A percentile compares a stretch with the other conserved stretches of the same genome.
These are phyloP conservation scores for Phytophthora tentaculata DNA, from an alignment of 352 stramenopile species.

Conservation along the genomic window DNA sequence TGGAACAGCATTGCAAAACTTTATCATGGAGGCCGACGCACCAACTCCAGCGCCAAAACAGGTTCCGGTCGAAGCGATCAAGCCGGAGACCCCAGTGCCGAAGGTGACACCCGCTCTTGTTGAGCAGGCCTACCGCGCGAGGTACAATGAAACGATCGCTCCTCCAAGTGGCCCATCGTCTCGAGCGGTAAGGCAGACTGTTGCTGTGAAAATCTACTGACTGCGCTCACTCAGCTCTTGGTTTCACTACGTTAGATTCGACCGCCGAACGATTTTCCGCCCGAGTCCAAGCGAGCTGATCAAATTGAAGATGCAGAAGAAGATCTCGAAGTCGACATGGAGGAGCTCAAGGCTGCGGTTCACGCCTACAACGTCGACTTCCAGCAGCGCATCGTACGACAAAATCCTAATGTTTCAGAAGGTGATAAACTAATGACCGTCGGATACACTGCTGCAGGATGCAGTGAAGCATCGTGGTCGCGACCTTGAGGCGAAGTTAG, in stretches of 20 bases:
- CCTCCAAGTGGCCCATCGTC: slow-evolving; percentile 45
- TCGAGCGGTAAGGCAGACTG: slow-evolving; percentile 37
- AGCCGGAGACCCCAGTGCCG: not conserved
- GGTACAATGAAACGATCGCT: slow-evolving; percentile 67
- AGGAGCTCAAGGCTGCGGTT: slow-evolving; percentile 79
- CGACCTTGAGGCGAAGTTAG: slow-evolving; percentile 56
- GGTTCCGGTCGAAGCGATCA: not conserved
- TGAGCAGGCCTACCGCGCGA: slow-evolving; percentile 50
- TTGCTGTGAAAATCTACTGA: not conserved
- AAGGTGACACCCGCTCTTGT: slow-evolving; percentile 3
- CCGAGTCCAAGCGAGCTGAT: slow-evolving; percentile 79
- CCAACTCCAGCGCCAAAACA: slow-evolving; percentile 14
- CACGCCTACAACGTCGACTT: slow-evolving; percentile 88
- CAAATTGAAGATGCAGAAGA: slow-evolving; percentile 77
- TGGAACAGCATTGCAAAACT: not conserved
- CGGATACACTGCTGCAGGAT: slow-evolving; percentile 52
- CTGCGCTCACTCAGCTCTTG: slow-evolving; percentile 1
- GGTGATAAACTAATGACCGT: no score
- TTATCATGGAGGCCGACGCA: slow-evolving; percentile 22
- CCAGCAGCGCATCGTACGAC: slow-evolving; percentile 71
- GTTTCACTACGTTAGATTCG: slow-evolving; percentile 43
- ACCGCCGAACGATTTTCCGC: slow-evolving; percentile 61
- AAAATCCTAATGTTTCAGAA: no score
- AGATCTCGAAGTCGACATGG: slow-evolving; percentile 81
- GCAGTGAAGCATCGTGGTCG: slow-evolving; percentile 70